Base-by-base conservation (phyloP, 2,329 filamentous ascomycete species). In the Fusarium sp. region DNA sequence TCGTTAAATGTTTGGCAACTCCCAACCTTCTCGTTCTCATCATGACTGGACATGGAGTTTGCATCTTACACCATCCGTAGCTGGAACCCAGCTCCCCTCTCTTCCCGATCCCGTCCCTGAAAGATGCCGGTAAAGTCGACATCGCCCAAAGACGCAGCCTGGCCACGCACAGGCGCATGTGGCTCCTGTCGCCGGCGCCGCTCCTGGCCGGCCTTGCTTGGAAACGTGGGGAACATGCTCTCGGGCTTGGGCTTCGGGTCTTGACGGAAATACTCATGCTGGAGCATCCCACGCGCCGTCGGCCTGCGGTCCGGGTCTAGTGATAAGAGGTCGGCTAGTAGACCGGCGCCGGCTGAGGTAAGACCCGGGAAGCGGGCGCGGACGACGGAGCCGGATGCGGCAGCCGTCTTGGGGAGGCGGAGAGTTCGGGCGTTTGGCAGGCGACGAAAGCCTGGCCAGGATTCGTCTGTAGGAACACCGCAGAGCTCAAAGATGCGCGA, bases 181-280 rank as follows among this genome's bases (percentile, higher is more conserved):
- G 97, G 97, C 70, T 92, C 91, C 69, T 90, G 87, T 41, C 90
- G 87, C 73, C 94, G 87, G 76, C 95, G 87, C 80, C 92, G 93
- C 86, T 99, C 97, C 86, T 97, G 93, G 2, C 95, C 95, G 0
- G 97, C 97, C 83, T 97, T 98, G 78, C 94, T 97, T 0, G 97
- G 97, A 81, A 98, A 99, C 0, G 97, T 98, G 3, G 97, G 97
- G 81, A 99, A 98, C 92, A 99, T 93, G 78, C 93, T 93, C 81
- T 94, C 93, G 9, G 93, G 92, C 84, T 98, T 98, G 2, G 95
- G 94, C 70, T 93, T 93, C 1, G 97, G 97, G 76, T 97, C 93
- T 84, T 98, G 95, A 20, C 83, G 87, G 83, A 99, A 99, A 82
- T 97, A 99, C 39, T 91, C 87, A 82, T 98, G 94, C 57, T 88